Percentiles rank a stretch among this genome's conserved stretches.
Evolutionary conservation across 2,329 filamentous ascomycete genomes (phyloP).

Genomic region (Fusarium burgessii): DNA sequence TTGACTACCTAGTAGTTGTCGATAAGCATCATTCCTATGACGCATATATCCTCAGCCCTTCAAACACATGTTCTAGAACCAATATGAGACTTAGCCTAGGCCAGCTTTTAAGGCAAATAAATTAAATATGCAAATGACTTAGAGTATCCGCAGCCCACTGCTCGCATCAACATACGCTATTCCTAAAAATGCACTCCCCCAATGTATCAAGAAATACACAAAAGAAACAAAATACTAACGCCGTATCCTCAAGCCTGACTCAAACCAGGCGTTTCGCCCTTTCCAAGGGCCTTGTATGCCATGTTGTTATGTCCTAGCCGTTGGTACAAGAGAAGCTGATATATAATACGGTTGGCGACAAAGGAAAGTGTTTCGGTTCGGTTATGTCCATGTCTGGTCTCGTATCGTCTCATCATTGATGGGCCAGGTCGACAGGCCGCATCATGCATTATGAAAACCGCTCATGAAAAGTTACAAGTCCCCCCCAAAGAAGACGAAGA

Average conservation of each 20-base stretch:
- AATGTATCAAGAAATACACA: slow-evolving; percentile 38
- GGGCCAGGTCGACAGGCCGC: slow-evolving; percentile 44
- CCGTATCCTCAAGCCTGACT: slow-evolving; percentile 38
- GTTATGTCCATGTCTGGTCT: slow-evolving; percentile 50
- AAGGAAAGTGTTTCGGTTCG: slow-evolving; percentile 44
- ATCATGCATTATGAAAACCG: slow-evolving; percentile 49
- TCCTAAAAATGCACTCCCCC: slow-evolving; percentile 35
- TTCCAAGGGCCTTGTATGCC: slow-evolving; percentile 23
- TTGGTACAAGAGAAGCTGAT: slow-evolving; percentile 45
- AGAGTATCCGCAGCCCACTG: slow-evolving; percentile 44
- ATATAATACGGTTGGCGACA: slow-evolving; percentile 48
- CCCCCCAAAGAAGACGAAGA: slow-evolving; percentile 34
- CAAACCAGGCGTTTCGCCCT: slow-evolving; percentile 25
- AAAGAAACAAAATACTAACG: slow-evolving; percentile 33
- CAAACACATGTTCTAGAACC: not conserved
- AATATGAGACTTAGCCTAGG: not conserved
- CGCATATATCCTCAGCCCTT: not conserved
- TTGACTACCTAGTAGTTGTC: not conserved
- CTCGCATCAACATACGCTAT: slow-evolving; percentile 36
- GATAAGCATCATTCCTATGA: slow-evolving; percentile 10
- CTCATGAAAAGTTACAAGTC: slow-evolving; percentile 46
- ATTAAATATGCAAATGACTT: slow-evolving; percentile 42
- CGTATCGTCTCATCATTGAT: slow-evolving; percentile 50
- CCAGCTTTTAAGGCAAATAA: slow-evolving; percentile 34
- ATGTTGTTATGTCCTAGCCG: slow-evolving; percentile 34